A percentile compares a stretch with the other conserved stretches of the same genome.
These are phyloP conservation scores for Tetradesmus obliquus DNA, from an alignment of 139 green algal genomes.

Conservation along the genomic window DNA sequence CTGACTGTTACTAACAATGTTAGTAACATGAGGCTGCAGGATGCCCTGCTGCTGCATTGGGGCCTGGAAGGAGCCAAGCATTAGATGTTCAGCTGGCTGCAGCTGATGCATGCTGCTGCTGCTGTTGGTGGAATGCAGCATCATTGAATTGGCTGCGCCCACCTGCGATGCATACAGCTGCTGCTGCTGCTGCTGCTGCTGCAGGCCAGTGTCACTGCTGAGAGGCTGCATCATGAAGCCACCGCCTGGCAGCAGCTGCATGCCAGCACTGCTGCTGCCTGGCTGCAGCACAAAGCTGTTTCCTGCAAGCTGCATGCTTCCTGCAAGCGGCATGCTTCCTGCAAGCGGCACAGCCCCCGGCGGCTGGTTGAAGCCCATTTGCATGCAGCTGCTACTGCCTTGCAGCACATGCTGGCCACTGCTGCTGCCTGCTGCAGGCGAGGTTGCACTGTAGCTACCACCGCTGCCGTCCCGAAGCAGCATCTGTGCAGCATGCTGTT, in stretches of 20 bases:
- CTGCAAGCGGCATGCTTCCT: background rate
- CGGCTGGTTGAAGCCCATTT: background rate
- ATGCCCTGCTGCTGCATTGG: too few relatives aligned
- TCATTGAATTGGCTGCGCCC: background rate
- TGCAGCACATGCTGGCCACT: background rate
- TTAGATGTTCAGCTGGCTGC: background rate
- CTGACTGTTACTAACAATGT: too few relatives aligned
- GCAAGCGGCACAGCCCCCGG: background rate
- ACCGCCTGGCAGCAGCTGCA: background rate
- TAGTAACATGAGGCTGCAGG: too few relatives aligned
- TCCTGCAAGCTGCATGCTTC: background rate
- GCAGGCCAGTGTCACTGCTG: too few relatives aligned
- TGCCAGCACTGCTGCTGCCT: background rate
- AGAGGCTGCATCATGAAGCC: background rate
- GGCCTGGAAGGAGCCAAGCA: too few relatives aligned
- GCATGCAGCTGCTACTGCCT: background rate
- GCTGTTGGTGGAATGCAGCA: background rate
- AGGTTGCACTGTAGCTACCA: background rate
- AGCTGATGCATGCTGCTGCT: background rate
- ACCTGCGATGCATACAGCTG: background rate
- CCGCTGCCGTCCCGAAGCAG: background rate
- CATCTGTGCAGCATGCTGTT: background rate
- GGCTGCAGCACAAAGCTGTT: background rate
- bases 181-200: background rate
- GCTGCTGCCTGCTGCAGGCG: background rate